Base-by-base conservation (phyloP, 768 basidiomycete species). In the Boletus rubropictus region DNA sequence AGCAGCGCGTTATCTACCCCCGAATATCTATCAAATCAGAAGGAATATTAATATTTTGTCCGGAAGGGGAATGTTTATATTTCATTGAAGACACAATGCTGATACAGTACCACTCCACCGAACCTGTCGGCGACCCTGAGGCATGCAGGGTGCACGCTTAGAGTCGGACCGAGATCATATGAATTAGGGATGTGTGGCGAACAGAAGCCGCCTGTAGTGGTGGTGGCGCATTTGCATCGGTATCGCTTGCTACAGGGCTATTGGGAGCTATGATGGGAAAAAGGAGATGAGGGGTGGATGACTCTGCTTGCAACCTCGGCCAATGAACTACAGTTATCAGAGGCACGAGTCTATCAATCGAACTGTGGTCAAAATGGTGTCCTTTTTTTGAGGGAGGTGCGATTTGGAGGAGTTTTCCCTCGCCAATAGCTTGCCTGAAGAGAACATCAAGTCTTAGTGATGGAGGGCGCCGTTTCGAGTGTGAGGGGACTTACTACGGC, bases 91-190 rank as follows among this genome's bases (percentile, higher is more conserved):
- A 42, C 18, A 32, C 31, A 15, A n/a, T 31, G 33, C 48, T 54
- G 59, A 42, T 32, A 48, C 7, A 31, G 5, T 1, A 9, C 15
- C 21, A 28, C 25, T 33, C 44, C 49, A 36, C 52, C 45, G 60
- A 34, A 1, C 18, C 3, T 20, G 17, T 51, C 59, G 46, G 56
- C 6, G 7, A 38, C 20, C 39, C 39, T 28, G 27, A 18, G 28
- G 22, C 0, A 39, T 24, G 27, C 28, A 44, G 41, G 20, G 45
- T 15, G 6, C 15, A 38, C 14, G 21, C n/a, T 9, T 6, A 4
- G 36, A 29, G 9, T 27, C 31, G 35, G 41, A 37, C 39, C 18
- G 40, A 14, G 10, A 22, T 22, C 24, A 18, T 27, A 22, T 8
- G 18, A 15, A 12, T 35, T 15, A 29, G 14, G 12, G 29, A 22